Base-by-base conservation (phyloP, 2,329 filamentous ascomycete species). In the Aspergillus fischeri region DNA sequence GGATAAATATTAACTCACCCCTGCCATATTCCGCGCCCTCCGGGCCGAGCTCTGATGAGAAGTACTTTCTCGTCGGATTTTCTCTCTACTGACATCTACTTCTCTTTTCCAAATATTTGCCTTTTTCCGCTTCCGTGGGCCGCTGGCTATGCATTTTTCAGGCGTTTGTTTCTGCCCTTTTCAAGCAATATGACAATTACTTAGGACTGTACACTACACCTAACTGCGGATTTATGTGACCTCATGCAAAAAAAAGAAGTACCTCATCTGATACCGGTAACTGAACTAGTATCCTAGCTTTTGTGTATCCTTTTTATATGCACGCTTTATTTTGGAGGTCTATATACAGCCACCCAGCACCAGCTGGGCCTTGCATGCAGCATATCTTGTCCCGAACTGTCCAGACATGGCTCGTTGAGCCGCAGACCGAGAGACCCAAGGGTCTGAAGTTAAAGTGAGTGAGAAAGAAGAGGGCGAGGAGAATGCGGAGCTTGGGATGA, bases 111-210 rank as follows among this genome's bases (percentile, higher is more conserved):
- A 3, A 35, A 17, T 52, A 17, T 48, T 24, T 45, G 29, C 44
- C n/a, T 14, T 41, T 21, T 24, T 51, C 28, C 5, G 25, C 48
- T 51, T 48, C 51, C 27, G 14, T 51, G 29, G 41, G 44, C 28
- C 44, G 35, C 42, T 45, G 54, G 54, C 53, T 59, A 64, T 69
- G 67, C 67, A 69, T 69, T 61, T 63, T 58, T 53, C 49, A 49
- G 66, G 66, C 66, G 66, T 69, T 68, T 47, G 58, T 54, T 35
- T 49, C 27, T 44, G 29, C 6, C 14, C 32, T 44, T 29, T 14
- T 14, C 21, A 14, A 47, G 20, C 21, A 24, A 47, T 4, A 14
- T 25, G 2, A 17, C 21, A 5, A 25, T 28, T 50, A 21, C 28
- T 25, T 10, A 21, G 48, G 25, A 29, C 3, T 50, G 48, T 29